phyloP scores from a whole-genome alignment of 495 filamentous ascomycete genomes.

The Cudoniella acicularis region DNA sequence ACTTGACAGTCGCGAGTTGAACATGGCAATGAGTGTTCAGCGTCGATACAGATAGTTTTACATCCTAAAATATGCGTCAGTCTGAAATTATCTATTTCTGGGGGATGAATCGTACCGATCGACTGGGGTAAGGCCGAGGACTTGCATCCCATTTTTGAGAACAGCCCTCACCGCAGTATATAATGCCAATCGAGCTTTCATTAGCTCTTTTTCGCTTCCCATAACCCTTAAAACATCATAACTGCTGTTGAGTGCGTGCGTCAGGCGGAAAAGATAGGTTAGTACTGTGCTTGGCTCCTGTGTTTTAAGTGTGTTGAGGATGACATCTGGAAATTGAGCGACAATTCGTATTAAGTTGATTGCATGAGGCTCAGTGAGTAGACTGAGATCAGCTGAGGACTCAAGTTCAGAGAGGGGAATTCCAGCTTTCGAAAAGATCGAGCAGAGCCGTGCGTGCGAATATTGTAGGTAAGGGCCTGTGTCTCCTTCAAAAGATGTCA shows the following conservation, averaged over 20 bases:
- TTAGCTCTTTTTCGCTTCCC: constrained; percentile 64
- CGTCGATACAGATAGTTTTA: no score
- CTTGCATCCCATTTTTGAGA: constrained; percentile 76
- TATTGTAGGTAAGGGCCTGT: constrained; percentile 70
- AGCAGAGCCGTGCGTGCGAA: constrained; percentile 61
- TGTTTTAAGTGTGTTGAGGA: constrained; percentile 60
- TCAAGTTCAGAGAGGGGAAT: constrained; percentile 49
- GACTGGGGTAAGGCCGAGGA: constrained; percentile 77
- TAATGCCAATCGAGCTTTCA: constrained; percentile 75
- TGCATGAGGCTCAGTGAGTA: constrained; percentile 57
- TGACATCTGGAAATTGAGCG: constrained; percentile 61
- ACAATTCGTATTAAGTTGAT: constrained; percentile 57
- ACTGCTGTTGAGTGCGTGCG: constrained; percentile 74
- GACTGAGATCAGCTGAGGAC: constrained; percentile 50
- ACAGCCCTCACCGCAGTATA: constrained; percentile 78
- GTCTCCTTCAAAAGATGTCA: constrained; percentile 69
- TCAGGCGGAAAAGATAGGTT: constrained; percentile 86
- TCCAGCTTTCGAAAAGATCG: constrained; percentile 53
- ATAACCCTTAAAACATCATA: constrained; percentile 81
- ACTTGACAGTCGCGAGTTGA: no score
- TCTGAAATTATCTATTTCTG: no score
- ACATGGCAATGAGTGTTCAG: no score
- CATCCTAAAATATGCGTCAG: no score
- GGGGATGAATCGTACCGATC: constrained; percentile 43
- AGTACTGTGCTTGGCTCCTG: constrained; percentile 66